Evolutionary conservation across 208 protist genomes (phyloP), one percentile per base, ranked within the genome.

Genomic region (Acanthamoeba sp.): DNA sequence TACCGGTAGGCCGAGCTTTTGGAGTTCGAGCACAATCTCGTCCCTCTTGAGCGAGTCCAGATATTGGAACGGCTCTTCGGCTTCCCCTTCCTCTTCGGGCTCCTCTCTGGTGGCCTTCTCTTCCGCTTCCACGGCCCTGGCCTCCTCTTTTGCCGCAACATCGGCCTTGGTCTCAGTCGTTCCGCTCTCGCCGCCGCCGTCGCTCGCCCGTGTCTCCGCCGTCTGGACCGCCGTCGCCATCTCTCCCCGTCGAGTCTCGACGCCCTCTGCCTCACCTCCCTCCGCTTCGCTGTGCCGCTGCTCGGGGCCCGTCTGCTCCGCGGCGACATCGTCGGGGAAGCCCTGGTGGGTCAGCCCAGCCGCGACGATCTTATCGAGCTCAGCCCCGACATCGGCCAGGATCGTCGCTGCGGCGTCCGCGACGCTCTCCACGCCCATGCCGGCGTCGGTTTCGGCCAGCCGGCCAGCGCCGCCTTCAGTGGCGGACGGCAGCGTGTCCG

Each of bases 21-120:
- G 78, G 10, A 87, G 78, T 14, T 59, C 24, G 7, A 59, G 45
- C 6, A 87, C 48, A 27, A 87, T 87, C 14, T 87, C 78, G 42
- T 87, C 78, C 42, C 78, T n/a, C 78, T 87, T 87, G 45, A 87
- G 78, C n/a, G 14, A 45, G 38, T 87, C 78, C 3, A 87, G 45
- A 38, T 29, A 12, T 24, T 80, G 18, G 22, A 80, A 27, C n/a
- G 29, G 62, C 24, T 71, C 29, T 7, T 71, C 62, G 62, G 24
- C n/a, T 36, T 69, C n/a, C 27, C 59, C 59, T 34, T 66, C 62
- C 29, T 71, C 62, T 7, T 71, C 55, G n/a, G n/a, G n/a, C n/a
- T n/a, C n/a, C n/a, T n/a, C 45, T 50, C 45, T 50, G 45, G n/a
- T n/a, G n/a, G n/a, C 45, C 12, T 50, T 50, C 55, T 62, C 55